phyloP scores from a whole-genome alignment of 345 rosid species.

The Noccaea bulbosa region DNA sequence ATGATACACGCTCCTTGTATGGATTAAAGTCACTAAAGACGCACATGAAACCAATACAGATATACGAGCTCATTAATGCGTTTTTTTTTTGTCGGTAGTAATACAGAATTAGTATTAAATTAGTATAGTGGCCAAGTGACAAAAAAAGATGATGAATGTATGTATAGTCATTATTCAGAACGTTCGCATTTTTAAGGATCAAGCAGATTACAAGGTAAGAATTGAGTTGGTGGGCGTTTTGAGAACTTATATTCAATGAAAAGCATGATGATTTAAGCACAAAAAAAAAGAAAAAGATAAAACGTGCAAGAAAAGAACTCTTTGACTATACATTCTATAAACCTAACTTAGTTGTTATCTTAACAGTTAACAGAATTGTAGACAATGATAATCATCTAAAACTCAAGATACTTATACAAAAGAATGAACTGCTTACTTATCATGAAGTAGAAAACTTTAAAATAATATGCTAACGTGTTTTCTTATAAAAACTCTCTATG shows the following conservation, averaged over 20 bases:
- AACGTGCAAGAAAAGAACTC: constrained; percentile 11
- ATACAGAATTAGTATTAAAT: not conserved
- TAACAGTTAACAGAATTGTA: not conserved
- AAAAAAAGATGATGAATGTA: not conserved
- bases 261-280: constrained; percentile 5
- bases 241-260: constrained; percentile 3
- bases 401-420: not conserved
- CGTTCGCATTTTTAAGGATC: not conserved
- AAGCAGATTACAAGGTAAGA: not conserved
- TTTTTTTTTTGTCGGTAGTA: not conserved
- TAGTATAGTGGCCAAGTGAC: not conserved
- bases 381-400: not conserved
- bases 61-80: not conserved
- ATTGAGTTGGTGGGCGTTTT: constrained; percentile 9
- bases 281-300: not conserved
- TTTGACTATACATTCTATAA: not conserved
- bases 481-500: not conserved
- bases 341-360: not conserved
- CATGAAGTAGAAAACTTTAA: not conserved
- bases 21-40: not conserved
- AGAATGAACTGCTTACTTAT: not conserved
- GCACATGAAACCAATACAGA: not conserved
- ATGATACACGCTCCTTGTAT: not conserved
- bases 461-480: no score
- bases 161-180: constrained; percentile 14